Percentiles rank a stretch among this genome's conserved stretches.
Conservation (phyloP, 2,329 filamentous ascomycete genomes). For the Fulvia fulva region DNA sequence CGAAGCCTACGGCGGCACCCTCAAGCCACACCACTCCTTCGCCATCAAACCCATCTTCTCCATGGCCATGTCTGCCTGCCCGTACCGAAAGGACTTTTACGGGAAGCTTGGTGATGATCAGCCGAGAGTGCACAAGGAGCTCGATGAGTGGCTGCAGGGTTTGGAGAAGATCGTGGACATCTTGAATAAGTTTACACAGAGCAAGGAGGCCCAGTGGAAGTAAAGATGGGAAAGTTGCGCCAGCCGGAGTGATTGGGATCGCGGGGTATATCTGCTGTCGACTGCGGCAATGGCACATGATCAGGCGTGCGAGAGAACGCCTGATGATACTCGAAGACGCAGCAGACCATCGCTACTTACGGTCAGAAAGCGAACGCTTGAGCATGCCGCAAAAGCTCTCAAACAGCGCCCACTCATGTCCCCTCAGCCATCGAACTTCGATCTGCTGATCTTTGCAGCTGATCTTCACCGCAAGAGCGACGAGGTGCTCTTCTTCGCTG, state of each 20-base stretch:
- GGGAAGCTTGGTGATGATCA: conserved; percentile 71
- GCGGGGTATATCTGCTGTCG: too few species aligned
- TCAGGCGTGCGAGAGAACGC: too few species aligned
- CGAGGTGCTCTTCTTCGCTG: conserved; percentile 32
- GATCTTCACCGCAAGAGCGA: conserved; percentile 42
- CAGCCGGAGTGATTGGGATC: neutral
- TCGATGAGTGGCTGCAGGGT: conserved; percentile 69
- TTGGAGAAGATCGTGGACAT: conserved; percentile 77
- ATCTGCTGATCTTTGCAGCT: conserved; percentile 36
- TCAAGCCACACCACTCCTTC: conserved; percentile 89
- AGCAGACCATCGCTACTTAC: neutral
- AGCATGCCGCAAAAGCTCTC: conserved; percentile 85
- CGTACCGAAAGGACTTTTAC: conserved; percentile 93
- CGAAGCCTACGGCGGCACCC: conserved; percentile 74
- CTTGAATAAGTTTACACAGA: conserved; percentile 60
- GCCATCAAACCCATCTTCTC: conserved; percentile 88
- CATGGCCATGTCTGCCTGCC: conserved; percentile 87
- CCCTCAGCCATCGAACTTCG: conserved; percentile 67
- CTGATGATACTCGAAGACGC: too few species aligned
- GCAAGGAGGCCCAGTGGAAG: conserved; percentile 45
- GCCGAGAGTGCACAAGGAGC: conserved; percentile 57
- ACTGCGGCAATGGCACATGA: too few species aligned
- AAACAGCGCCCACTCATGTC: conserved; percentile 68
- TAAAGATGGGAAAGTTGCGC: neutral
- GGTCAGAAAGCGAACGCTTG: conserved; percentile 40